Conservation (phyloP, 345 rosid genomes). For the Murraya paniculata region DNA sequence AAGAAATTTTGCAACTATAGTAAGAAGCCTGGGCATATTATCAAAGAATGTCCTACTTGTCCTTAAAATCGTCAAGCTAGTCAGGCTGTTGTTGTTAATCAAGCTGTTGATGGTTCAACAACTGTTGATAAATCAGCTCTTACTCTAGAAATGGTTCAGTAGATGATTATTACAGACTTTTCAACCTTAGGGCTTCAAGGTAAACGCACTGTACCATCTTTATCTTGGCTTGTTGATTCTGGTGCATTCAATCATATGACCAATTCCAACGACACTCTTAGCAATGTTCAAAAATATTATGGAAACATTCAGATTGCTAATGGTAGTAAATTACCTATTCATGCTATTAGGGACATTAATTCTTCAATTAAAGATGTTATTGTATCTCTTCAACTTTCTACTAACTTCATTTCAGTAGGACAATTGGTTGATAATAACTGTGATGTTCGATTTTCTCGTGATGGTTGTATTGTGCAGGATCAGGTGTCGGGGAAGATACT, state of each 20-base stretch:
- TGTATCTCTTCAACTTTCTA: not conserved
- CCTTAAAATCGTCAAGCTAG: not conserved
- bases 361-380: not conserved
- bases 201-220: not conserved
- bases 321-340: not conserved
- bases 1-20: not conserved
- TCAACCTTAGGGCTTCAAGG: not conserved
- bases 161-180: conserved; percentile 1
- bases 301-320: not conserved
- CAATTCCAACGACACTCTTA: not conserved
- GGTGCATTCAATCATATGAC: not conserved
- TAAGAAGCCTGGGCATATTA: not conserved
- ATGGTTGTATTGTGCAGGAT: conserved; percentile 14
- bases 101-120: not conserved
- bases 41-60: not conserved
- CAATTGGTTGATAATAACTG: conserved; percentile 14
- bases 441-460: not conserved
- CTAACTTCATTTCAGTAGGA: not conserved
- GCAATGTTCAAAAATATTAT: not conserved
- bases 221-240: not conserved
- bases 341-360: not conserved
- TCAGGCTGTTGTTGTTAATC: too few species aligned
- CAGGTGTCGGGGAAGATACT: not conserved
- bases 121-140: not conserved
- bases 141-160: not conserved